A percentile compares a stretch with the other conserved stretches of the same genome.
These are phyloP conservation scores for Sclerotinia borealis DNA, from an alignment of 2,329 filamentous ascomycete genomes.

Conservation along the genomic window DNA sequence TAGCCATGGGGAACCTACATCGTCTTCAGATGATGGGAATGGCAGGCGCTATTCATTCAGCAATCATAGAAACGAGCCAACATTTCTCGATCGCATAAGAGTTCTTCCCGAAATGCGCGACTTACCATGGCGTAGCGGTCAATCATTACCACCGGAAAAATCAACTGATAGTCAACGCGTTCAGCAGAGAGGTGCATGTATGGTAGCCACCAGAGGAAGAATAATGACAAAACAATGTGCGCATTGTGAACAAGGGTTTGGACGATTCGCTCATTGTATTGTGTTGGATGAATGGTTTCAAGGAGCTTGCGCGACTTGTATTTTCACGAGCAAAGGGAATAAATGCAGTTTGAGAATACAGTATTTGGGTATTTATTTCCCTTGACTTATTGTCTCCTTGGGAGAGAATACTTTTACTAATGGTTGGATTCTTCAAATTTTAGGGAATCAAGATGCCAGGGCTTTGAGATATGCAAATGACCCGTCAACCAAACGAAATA, in stretches of 20 bases:
- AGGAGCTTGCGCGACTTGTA: slow-evolving; percentile 26
- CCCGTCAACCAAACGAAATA: slow-evolving; percentile 9
- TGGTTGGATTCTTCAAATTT: background rate
- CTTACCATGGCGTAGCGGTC: slow-evolving; percentile 27
- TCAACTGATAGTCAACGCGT: slow-evolving; percentile 23
- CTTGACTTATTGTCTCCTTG: background rate
- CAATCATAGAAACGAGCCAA: slow-evolving; percentile 4
- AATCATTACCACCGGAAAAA: slow-evolving; percentile 23
- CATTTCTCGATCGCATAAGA: slow-evolving; percentile 10
- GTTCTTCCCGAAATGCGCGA: slow-evolving; percentile 20
- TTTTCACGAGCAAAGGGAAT: slow-evolving; percentile 26
- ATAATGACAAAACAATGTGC: slow-evolving; percentile 18
- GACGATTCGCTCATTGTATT: slow-evolving; percentile 25
- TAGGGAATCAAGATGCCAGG: slow-evolving; percentile 24
- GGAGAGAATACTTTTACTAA: background rate
- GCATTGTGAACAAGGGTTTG: slow-evolving; percentile 23
- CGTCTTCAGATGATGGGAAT: background rate
- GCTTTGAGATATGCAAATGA: slow-evolving; percentile 18
- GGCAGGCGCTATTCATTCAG: background rate
- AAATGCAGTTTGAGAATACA: slow-evolving; percentile 25
- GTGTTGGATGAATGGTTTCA: slow-evolving; percentile 26
- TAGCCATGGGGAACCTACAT: background rate
- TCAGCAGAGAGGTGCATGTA: slow-evolving; percentile 23
- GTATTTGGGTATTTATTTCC: slow-evolving; percentile 16
- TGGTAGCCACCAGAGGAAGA: slow-evolving; percentile 22